Percentiles rank a stretch among this genome's conserved stretches.
These are phyloP conservation scores for Mariannaea sp. DNA, from an alignment of 2,329 filamentous ascomycete species.

Conservation along the genomic window DNA sequence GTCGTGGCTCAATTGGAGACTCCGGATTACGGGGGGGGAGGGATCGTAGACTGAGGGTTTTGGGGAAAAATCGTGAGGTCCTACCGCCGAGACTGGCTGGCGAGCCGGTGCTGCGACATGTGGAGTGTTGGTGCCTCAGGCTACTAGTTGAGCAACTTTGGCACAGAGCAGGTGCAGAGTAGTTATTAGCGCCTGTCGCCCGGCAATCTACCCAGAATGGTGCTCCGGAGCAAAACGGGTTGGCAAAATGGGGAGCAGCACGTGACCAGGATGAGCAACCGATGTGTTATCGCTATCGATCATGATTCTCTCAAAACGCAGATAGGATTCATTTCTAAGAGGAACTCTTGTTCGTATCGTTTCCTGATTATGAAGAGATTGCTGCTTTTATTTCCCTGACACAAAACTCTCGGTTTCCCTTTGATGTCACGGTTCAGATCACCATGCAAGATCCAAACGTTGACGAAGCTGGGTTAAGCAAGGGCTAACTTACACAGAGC, in stretches of 20 bases:
- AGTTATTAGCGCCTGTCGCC: background rate
- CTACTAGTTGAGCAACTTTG: background rate
- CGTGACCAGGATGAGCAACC: slow-evolving; percentile 7
- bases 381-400: too few species aligned
- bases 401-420: too few species aligned
- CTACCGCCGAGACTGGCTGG: slow-evolving; percentile 33
- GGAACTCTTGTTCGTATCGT: too few species aligned
- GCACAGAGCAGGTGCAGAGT: too few species aligned
- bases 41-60: slow-evolving; percentile 47
- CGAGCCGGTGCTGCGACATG: slow-evolving; percentile 26
- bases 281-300: slow-evolving; percentile 5
- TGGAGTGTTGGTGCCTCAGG: slow-evolving; percentile 38
- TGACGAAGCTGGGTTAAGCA: too few species aligned
- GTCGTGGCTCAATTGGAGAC: slow-evolving; percentile 54
- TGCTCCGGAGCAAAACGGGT: slow-evolving; percentile 22
- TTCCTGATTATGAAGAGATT: too few species aligned
- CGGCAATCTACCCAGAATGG: background rate
- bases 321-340: too few species aligned
- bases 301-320: too few species aligned
- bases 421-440: too few species aligned
- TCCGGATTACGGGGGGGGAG: slow-evolving; percentile 41
- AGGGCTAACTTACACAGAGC: too few species aligned
- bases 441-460: too few species aligned
- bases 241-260: slow-evolving; percentile 6
- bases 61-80: slow-evolving; percentile 52